Percentiles rank a stretch among this genome's conserved stretches.
phyloP scores from a whole-genome alignment of 345 rosid species.

The Melaleuca quinquenervia region DNA sequence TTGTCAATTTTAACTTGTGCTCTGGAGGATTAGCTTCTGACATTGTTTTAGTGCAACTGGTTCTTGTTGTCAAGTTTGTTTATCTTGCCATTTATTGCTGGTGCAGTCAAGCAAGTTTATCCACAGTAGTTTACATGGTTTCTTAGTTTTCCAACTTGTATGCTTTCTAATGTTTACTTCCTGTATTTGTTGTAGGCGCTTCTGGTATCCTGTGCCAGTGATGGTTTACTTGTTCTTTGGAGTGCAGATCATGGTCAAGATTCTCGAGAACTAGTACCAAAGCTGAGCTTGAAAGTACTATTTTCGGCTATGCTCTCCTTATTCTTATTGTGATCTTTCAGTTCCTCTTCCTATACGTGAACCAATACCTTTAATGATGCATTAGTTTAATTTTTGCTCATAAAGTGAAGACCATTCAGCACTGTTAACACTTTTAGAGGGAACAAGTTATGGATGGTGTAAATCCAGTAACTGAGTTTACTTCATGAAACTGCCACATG shows the following conservation, averaged over 20 bases:
- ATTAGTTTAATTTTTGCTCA: background rate
- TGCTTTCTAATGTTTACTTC: background rate
- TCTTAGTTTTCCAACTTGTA: background rate
- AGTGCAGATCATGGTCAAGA: constrained; percentile 93
- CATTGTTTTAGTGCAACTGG: background rate
- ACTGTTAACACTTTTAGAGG: background rate
- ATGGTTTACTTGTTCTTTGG: constrained; percentile 93
- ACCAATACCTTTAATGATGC: background rate
- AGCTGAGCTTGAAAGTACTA: constrained; percentile 82
- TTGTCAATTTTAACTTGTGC: background rate
- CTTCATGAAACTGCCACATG: background rate
- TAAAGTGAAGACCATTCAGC: background rate
- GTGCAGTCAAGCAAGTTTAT: background rate
- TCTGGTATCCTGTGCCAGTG: constrained; percentile 96
- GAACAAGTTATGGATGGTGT: background rate
- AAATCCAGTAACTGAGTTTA: background rate
- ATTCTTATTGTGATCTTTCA: background rate
- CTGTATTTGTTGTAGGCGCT: constrained; percentile 52
- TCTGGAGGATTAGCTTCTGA: background rate
- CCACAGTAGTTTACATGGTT: background rate
- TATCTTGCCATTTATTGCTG: background rate
- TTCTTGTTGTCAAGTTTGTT: background rate
- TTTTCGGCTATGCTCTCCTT: background rate
- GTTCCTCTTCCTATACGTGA: background rate
- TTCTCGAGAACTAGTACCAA: constrained; percentile 96